A percentile compares a stretch with the other conserved stretches of the same genome.
phyloP scores from a whole-genome alignment of 306 rosid species.

The Rosa rugosa region DNA sequence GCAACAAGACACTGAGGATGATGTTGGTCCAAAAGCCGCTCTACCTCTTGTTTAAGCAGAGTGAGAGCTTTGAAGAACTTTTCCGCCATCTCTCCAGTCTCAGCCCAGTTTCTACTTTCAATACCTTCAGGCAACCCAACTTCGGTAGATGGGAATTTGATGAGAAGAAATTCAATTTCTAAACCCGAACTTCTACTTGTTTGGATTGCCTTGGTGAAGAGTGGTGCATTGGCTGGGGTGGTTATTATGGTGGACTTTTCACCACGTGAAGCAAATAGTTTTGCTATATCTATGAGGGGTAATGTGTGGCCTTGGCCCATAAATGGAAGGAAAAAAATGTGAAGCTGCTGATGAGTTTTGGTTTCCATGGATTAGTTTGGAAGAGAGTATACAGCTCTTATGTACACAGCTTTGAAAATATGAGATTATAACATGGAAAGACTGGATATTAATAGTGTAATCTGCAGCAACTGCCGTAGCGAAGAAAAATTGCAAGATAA shows the following conservation, averaged over 20 bases:
- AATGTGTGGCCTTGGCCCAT: slow-evolving; percentile 29
- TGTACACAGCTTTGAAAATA: not conserved
- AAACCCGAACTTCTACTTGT: not conserved
- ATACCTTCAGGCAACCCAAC: slow-evolving; percentile 40
- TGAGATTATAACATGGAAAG: not conserved
- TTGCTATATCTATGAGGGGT: slow-evolving; percentile 27
- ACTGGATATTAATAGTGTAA: not conserved
- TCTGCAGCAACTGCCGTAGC: not conserved
- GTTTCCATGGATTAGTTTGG: not conserved
- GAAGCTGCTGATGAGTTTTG: not conserved
- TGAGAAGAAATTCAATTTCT: not conserved
- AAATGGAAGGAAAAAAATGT: slow-evolving; percentile 34
- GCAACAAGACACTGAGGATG: not conserved
- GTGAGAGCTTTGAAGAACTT: not conserved
- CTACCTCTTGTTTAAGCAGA: not conserved
- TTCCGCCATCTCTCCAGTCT: not conserved
- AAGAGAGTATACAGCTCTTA: not conserved
- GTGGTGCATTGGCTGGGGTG: slow-evolving; percentile 3
- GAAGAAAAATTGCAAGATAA: not conserved
- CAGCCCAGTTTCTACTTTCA: slow-evolving; percentile 18
- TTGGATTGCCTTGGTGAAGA: slow-evolving; percentile 2
- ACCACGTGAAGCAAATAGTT: slow-evolving; percentile 13
- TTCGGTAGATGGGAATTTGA: not conserved
- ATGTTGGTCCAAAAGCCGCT: not conserved
- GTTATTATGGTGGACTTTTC: slow-evolving; percentile 25